Conservation (phyloP, 2,329 filamentous ascomycete species). For the Fusarium paranaense region DNA sequence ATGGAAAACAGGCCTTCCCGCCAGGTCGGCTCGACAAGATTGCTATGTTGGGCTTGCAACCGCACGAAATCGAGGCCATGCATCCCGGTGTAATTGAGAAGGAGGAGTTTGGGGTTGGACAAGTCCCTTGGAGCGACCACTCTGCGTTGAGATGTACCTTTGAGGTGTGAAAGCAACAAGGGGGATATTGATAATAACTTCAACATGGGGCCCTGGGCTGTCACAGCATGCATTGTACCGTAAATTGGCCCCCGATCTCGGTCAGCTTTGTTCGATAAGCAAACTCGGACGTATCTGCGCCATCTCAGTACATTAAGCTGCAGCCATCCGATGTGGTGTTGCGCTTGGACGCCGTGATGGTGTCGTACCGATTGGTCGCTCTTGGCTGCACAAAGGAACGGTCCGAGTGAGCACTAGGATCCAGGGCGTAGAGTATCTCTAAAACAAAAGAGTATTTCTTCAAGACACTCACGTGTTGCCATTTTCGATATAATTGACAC, state of each 20-base stretch:
- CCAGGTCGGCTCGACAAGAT: slow-evolving; percentile 53
- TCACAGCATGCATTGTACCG: not conserved
- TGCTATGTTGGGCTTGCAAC: slow-evolving; percentile 44
- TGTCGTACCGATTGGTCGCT: not conserved
- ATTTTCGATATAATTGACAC: not conserved
- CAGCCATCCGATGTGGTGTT: not conserved
- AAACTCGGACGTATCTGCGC: not conserved
- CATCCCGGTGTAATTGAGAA: slow-evolving; percentile 14
- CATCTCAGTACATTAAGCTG: not conserved
- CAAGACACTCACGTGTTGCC: not conserved
- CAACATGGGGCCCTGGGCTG: not conserved
- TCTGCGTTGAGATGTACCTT: slow-evolving; percentile 12
- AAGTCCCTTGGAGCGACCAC: slow-evolving; percentile 9
- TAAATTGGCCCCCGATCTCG: not conserved
- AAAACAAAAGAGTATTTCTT: not conserved
- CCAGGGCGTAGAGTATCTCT: not conserved
- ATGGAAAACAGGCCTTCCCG: slow-evolving; percentile 48
- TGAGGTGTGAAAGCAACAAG: not conserved
- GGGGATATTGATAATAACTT: not conserved
- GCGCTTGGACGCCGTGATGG: not conserved
- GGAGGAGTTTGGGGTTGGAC: not conserved
- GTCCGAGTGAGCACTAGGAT: not conserved
- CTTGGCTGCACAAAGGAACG: not conserved
- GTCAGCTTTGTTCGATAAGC: not conserved
- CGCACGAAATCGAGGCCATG: slow-evolving; percentile 28